phyloP scores from a whole-genome alignment of 78 protist genomes.

The Dictyostelium discoideum region DNA sequence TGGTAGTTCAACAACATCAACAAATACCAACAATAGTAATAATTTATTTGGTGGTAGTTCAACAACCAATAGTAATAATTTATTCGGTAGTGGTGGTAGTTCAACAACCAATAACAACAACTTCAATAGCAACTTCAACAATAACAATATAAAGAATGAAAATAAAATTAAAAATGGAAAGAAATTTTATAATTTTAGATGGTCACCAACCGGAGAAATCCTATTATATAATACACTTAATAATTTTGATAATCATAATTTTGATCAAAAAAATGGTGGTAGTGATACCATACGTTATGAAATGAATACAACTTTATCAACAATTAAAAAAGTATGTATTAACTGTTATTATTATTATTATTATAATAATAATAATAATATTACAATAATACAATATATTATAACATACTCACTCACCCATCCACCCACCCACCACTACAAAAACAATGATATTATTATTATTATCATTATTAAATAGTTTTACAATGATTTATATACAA shows the following conservation, averaged over 20 bases:
- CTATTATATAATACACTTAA: not conserved
- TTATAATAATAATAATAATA: too few relatives aligned
- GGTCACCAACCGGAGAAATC: constrained; percentile 45
- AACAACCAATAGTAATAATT: not conserved
- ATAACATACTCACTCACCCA: too few relatives aligned
- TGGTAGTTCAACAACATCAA: not conserved
- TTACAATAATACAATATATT: too few relatives aligned
- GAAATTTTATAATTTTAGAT: constrained; percentile 13
- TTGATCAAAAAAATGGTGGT: not conserved
- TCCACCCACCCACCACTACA: too few relatives aligned
- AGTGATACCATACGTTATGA: not conserved
- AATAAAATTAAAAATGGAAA: not conserved
- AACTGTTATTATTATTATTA: too few relatives aligned
- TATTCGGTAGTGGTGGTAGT: too few relatives aligned
- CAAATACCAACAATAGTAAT: not conserved
- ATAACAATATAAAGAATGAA: too few relatives aligned
- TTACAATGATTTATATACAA: constrained; percentile 59
- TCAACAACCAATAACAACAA: too few relatives aligned
- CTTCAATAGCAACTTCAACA: too few relatives aligned
- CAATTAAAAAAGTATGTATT: constrained; percentile 7
- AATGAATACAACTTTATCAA: not conserved
- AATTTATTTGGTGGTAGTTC: not conserved
- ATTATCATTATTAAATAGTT: too few relatives aligned
- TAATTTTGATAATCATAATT: not conserved
- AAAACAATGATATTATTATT: too few relatives aligned